These are phyloP conservation scores for Colletotrichum truncatum DNA, from an alignment of 2,329 filamentous ascomycete genomes.

Conservation along the genomic window DNA sequence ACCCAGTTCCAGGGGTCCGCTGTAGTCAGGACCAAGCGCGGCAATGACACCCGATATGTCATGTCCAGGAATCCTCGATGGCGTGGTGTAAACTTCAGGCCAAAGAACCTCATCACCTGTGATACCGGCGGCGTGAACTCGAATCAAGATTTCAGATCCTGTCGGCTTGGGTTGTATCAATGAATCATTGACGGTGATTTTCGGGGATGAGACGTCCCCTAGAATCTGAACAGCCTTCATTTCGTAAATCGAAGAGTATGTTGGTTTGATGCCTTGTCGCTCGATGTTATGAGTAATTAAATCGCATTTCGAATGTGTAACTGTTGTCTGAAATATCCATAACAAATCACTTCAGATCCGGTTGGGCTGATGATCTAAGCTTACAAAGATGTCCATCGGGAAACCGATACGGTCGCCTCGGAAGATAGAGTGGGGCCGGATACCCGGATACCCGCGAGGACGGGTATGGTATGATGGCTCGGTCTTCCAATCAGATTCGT, in stretches of 20 bases:
- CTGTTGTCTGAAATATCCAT: too few relatives aligned
- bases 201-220: conserved; percentile 33
- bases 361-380: background rate
- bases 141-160: conserved; percentile 38
- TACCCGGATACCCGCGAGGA: background rate
- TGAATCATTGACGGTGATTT: conserved; percentile 26
- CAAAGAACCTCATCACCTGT: conserved; percentile 45
- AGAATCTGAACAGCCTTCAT: conserved; percentile 45
- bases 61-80: conserved; percentile 43
- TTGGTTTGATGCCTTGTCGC: conserved; percentile 25
- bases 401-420: background rate
- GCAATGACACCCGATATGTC: conserved; percentile 45
- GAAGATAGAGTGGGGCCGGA: background rate
- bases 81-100: conserved; percentile 41
- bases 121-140: conserved; percentile 42
- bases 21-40: conserved; percentile 36
- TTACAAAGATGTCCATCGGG: too few relatives aligned
- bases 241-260: too few relatives aligned
- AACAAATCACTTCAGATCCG: too few relatives aligned
- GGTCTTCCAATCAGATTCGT: too few relatives aligned
- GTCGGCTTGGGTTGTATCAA: conserved; percentile 32
- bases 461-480: too few relatives aligned
- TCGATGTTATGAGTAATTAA: background rate
- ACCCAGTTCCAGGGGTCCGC: conserved; percentile 28
- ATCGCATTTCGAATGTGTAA: too few relatives aligned